These are phyloP conservation scores for Stachybotrys chartarum DNA, from an alignment of 2,329 filamentous ascomycete species.

Conservation along the genomic window DNA sequence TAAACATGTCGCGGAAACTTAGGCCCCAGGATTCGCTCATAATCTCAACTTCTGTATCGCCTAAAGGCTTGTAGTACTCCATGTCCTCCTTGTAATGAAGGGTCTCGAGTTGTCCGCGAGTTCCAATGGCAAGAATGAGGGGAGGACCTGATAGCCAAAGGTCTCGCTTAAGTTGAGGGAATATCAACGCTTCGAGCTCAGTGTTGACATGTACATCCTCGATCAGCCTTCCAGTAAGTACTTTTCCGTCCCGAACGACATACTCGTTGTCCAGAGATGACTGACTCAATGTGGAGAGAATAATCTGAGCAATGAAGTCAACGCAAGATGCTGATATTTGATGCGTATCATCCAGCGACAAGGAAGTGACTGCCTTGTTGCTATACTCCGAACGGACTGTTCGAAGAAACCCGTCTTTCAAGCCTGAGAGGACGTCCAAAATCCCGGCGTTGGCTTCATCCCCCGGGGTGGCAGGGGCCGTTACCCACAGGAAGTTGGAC, in stretches of 20 bases:
- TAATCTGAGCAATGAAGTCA: not conserved
- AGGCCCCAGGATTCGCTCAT: slow-evolving; percentile 12
- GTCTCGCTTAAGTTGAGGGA: not conserved
- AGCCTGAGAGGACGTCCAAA: not conserved
- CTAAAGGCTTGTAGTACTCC: slow-evolving; percentile 1
- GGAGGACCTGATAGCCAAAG: slow-evolving; percentile 6
- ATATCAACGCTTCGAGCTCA: not conserved
- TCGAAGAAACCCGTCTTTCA: slow-evolving; percentile 1
- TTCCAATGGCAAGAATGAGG: slow-evolving; percentile 11
- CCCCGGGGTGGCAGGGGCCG: not conserved
- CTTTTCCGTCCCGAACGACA: not conserved
- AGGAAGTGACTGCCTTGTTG: not conserved
- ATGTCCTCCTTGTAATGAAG: slow-evolving; percentile 14
- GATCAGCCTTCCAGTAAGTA: not conserved
- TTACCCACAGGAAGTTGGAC: not conserved
- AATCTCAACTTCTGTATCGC: slow-evolving; percentile 12
- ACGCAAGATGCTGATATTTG: not conserved
- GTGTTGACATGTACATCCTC: not conserved
- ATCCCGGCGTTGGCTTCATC: not conserved
- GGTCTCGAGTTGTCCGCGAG: slow-evolving; percentile 14
- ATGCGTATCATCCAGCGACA: not conserved
- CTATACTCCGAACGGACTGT: not conserved
- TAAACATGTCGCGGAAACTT: slow-evolving; percentile 9
- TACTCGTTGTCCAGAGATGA: not conserved
- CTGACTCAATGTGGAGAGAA: not conserved